Conservation (phyloP, 2,329 filamentous ascomycete species). For the Colletotrichum limetticola region DNA sequence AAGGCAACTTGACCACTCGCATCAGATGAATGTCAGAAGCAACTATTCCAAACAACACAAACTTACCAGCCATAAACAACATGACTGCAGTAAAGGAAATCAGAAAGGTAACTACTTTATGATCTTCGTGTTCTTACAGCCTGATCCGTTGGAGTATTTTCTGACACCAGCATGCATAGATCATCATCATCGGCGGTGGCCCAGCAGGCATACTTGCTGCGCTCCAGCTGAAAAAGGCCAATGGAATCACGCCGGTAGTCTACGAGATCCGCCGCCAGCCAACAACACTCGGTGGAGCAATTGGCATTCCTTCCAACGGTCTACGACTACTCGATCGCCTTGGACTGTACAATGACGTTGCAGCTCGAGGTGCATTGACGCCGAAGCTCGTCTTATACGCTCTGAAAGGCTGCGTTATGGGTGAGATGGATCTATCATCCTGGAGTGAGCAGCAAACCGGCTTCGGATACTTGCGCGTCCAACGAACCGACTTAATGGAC, state of each 20-base stretch:
- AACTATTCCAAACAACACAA: background rate
- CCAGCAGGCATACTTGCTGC: constrained; percentile 41
- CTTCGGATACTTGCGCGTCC: constrained; percentile 19
- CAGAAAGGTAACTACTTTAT: background rate
- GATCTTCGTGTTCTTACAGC: background rate
- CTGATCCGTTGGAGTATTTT: background rate
- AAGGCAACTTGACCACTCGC: background rate
- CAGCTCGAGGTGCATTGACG: constrained; percentile 15
- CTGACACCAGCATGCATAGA: background rate
- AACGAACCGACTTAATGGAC: constrained; percentile 14
- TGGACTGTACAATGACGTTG: constrained; percentile 1
- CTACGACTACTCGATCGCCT: constrained; percentile 16
- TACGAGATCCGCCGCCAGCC: constrained; percentile 22
- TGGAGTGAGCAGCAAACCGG: constrained; percentile 24
- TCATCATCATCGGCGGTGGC: constrained; percentile 36
- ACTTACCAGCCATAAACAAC: background rate
- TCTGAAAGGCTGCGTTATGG: constrained; percentile 8
- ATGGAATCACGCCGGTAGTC: constrained; percentile 1
- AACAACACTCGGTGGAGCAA: constrained; percentile 10
- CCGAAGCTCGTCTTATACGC: constrained; percentile 12
- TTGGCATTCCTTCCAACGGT: constrained; percentile 27
- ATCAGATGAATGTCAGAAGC: background rate
- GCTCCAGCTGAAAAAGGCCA: constrained; percentile 8
- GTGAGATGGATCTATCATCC: constrained; percentile 15
- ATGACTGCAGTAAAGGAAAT: background rate